These are phyloP conservation scores for Saussurea involucrata DNA, from an alignment of 129 eudicot species.

Conservation along the genomic window DNA sequence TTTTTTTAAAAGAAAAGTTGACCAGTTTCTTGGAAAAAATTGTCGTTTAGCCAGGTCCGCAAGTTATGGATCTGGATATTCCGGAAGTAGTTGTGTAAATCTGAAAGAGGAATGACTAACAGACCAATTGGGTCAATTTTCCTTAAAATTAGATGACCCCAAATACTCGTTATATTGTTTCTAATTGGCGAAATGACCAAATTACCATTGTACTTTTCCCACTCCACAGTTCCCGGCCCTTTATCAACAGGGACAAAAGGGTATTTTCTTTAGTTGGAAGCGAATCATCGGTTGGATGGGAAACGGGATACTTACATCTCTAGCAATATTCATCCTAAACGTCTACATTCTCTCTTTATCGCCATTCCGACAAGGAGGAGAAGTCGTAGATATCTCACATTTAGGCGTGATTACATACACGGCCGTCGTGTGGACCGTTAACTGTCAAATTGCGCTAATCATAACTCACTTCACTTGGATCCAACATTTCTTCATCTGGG, in stretches of 20 bases:
- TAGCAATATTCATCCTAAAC: slow-evolving; percentile 40
- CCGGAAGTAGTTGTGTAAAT: too few species aligned
- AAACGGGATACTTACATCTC: slow-evolving; percentile 40
- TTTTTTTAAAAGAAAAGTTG: too few species aligned
- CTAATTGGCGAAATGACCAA: neutral
- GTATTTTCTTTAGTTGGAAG: slow-evolving; percentile 44
- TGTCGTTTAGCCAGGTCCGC: too few species aligned
- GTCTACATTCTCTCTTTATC: slow-evolving; percentile 38
- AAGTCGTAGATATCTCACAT: slow-evolving; percentile 40
- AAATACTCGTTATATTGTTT: neutral
- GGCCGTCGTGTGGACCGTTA: slow-evolving; percentile 45
- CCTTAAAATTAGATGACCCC: neutral
- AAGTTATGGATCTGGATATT: too few species aligned
- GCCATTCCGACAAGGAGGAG: slow-evolving; percentile 40
- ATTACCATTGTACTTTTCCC: neutral
- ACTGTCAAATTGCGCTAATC: slow-evolving; percentile 48
- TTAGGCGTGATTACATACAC: slow-evolving; percentile 49
- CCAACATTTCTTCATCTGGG: slow-evolving; percentile 59
- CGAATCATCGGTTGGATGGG: slow-evolving; percentile 52
- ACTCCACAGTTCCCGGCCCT: slow-evolving; percentile 46
- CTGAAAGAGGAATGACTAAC: too few species aligned
- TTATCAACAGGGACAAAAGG: slow-evolving; percentile 50
- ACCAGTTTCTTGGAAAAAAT: too few species aligned
- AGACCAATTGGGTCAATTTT: too few species aligned
- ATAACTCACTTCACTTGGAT: slow-evolving; percentile 60